phyloP scores from a whole-genome alignment of 2,329 filamentous ascomycete genomes.

The Leptographium flavum region DNA sequence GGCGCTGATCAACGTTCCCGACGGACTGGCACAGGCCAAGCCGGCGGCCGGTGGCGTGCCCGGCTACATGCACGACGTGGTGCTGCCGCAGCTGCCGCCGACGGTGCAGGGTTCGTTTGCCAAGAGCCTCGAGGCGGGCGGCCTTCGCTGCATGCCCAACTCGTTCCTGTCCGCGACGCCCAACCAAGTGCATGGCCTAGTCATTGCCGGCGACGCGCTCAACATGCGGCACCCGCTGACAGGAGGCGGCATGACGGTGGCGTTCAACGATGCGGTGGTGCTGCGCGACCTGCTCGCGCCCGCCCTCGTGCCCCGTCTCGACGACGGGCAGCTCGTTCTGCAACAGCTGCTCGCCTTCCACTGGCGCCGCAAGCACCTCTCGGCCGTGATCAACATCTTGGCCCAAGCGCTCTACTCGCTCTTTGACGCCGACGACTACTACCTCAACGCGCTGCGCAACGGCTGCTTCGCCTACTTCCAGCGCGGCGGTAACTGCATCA shows the following conservation, averaged over 20 bases:
- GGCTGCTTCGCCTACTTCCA: slow-evolving; percentile 94
- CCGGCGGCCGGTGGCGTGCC: slow-evolving; percentile 69
- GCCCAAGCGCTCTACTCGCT: slow-evolving; percentile 84
- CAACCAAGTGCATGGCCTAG: slow-evolving; percentile 4
- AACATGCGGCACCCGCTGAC: slow-evolving; percentile 99
- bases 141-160: slow-evolving; percentile 80
- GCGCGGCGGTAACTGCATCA: slow-evolving; percentile 55
- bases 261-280: slow-evolving; percentile 79
- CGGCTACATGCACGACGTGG: slow-evolving; percentile 60
- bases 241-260: slow-evolving; percentile 95
- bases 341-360: slow-evolving; percentile 64
- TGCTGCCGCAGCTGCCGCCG: slow-evolving; percentile 63
- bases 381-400: slow-evolving; percentile 92
- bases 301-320: slow-evolving; percentile 50
- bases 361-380: slow-evolving; percentile 71
- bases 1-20: slow-evolving; percentile 76
- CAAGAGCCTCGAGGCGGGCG: slow-evolving; percentile 55
- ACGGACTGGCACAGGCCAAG: slow-evolving; percentile 58
- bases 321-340: slow-evolving; percentile 50
- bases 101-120: slow-evolving; percentile 59
- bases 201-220: slow-evolving; percentile 71
- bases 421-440: slow-evolving; percentile 70
- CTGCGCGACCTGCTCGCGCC: slow-evolving; percentile 63
- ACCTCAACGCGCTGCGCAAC: slow-evolving; percentile 66
- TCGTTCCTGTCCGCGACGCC: slow-evolving; percentile 64